Evolutionary conservation across 2,329 filamentous ascomycete genomes (phyloP).

Genomic region (Tolypocladium endophyticum): DNA sequence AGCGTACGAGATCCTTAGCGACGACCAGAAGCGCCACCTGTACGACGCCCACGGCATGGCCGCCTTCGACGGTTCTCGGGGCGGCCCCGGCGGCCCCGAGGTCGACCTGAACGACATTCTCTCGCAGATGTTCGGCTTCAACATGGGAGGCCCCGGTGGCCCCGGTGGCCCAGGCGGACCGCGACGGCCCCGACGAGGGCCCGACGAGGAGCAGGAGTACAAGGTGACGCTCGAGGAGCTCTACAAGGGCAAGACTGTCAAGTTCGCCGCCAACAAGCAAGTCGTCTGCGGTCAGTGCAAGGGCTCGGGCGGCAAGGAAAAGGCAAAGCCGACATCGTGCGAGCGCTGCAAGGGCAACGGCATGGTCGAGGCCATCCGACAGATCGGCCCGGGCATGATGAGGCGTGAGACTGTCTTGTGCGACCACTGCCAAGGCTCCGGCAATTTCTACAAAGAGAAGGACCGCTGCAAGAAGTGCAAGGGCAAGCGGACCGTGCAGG

Average conservation of each 20-base stretch:
- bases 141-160: slow-evolving; percentile 47
- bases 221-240: slow-evolving; percentile 86
- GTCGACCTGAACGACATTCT: slow-evolving; percentile 88
- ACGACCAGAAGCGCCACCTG: slow-evolving; percentile 83
- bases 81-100: slow-evolving; percentile 56
- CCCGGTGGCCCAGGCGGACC: slow-evolving; percentile 46
- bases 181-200: slow-evolving; percentile 57
- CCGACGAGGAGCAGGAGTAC: slow-evolving; percentile 83
- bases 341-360: slow-evolving; percentile 76
- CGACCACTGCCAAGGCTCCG: slow-evolving; percentile 74
- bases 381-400: slow-evolving; percentile 78
- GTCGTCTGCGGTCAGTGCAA: slow-evolving; percentile 81
- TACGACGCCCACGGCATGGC: slow-evolving; percentile 96
- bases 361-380: slow-evolving; percentile 64
- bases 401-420: slow-evolving; percentile 73
- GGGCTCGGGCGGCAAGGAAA: slow-evolving; percentile 83
- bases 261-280: slow-evolving; percentile 92
- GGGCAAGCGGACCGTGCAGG: slow-evolving; percentile 73
- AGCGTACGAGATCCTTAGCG: slow-evolving; percentile 94
- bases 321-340: slow-evolving; percentile 75
- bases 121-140: slow-evolving; percentile 82
- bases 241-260: slow-evolving; percentile 97
- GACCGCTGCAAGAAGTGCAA: slow-evolving; percentile 99
- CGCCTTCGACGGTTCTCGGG: slow-evolving; percentile 72
- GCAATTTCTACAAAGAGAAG: slow-evolving; percentile 85